Percentiles rank a stretch among this genome's conserved stretches.
Conservation (phyloP, 2,329 filamentous ascomycete species). For the Chaetomium strumarium region DNA sequence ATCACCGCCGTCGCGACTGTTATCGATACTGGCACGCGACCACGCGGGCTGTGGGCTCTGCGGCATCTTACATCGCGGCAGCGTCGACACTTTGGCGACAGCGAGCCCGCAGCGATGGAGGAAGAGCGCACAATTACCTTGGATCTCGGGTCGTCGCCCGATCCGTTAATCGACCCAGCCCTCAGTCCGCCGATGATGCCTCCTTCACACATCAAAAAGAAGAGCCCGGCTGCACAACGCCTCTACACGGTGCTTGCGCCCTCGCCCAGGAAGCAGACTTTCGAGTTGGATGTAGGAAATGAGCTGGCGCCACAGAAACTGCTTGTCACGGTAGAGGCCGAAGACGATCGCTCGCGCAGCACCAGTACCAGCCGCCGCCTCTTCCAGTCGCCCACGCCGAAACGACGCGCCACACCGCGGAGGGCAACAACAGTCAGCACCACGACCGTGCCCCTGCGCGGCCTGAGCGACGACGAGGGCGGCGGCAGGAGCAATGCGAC, state of each 20-base stretch:
- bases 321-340: constrained; percentile 51
- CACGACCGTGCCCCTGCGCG: constrained; percentile 44
- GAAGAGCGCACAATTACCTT: constrained; percentile 27
- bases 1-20: constrained; percentile 9
- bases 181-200: constrained; percentile 33
- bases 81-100: constrained; percentile 6
- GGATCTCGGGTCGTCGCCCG: constrained; percentile 46
- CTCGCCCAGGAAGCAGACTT: constrained; percentile 52
- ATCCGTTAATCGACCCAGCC: constrained; percentile 42
- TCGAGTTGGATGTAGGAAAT: constrained; percentile 51
- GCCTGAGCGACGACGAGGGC: constrained; percentile 38
- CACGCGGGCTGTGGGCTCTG: constrained; percentile 1
- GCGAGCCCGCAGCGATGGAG: constrained; percentile 13
- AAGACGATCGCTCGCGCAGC: constrained; percentile 30
- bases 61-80: background rate
- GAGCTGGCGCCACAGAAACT: constrained; percentile 46
- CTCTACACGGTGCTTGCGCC: constrained; percentile 32
- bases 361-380: constrained; percentile 34
- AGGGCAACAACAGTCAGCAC: constrained; percentile 37
- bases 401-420: constrained; percentile 25
- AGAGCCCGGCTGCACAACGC: constrained; percentile 37
- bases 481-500: constrained; percentile 28
- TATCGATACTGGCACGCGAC: constrained; percentile 13
- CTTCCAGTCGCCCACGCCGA: constrained; percentile 40
- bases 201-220: constrained; percentile 36